Evolutionary conservation across 306 rosid genomes (phyloP).

Genomic region (Hippophae rhamnoides): DNA sequence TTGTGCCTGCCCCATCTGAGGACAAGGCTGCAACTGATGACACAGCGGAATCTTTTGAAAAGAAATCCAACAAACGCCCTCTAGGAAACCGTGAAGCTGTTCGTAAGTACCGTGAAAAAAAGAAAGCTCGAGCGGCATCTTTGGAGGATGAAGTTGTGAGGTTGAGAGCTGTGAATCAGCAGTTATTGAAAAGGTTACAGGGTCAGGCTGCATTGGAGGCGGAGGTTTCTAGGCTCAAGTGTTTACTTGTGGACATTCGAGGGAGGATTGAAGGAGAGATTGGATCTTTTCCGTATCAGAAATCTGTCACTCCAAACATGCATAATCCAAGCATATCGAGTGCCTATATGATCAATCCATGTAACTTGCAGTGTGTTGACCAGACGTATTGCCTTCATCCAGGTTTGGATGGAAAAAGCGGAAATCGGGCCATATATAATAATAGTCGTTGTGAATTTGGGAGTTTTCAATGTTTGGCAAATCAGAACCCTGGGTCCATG

Average conservation of each 20-base stretch:
- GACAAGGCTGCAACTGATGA: constrained; percentile 69
- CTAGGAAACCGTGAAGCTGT: constrained; percentile 83
- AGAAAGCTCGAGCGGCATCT: constrained; percentile 78
- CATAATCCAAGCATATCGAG: constrained; percentile 25
- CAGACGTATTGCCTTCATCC: constrained; percentile 60
- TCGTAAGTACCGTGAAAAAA: constrained; percentile 93
- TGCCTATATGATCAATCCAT: constrained; percentile 69
- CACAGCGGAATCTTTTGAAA: constrained; percentile 68
- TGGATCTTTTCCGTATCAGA: constrained; percentile 85
- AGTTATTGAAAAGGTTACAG: constrained; percentile 75
- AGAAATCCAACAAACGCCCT: constrained; percentile 63
- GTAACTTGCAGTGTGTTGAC: constrained; percentile 78
- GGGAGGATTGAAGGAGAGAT: constrained; percentile 98
- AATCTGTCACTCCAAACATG: constrained; percentile 34
- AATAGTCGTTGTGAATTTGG: constrained; percentile 76
- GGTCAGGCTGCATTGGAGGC: constrained; percentile 87
- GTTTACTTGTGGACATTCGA: constrained; percentile 91
- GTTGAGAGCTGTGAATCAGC: constrained; percentile 72
- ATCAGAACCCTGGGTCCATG: constrained; percentile 48
- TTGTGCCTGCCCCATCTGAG: constrained; percentile 55
- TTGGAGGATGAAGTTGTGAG: constrained; percentile 86
- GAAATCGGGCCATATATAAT: constrained; percentile 30
- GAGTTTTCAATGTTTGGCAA: constrained; percentile 57
- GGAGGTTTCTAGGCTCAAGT: constrained; percentile 81
- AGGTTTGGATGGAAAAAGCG: constrained; percentile 45